Base-by-base conservation (phyloP, 75 land plant species). In the Pinus tabuliformis region DNA sequence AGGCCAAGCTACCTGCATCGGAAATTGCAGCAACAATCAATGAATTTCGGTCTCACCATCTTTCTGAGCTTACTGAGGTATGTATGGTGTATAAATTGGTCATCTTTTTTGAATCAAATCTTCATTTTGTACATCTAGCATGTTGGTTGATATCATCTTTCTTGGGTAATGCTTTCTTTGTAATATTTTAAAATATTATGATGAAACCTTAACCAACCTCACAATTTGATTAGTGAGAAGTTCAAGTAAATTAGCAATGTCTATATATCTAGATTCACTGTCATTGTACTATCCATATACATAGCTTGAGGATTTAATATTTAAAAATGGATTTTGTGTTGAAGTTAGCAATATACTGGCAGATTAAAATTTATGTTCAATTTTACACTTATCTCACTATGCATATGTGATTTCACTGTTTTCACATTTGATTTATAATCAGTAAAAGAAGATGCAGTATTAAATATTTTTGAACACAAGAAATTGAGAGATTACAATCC, bases 61-160 rank as follows among this genome's bases (percentile, higher is more conserved):
- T 97, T 17, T 88, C 99, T 17, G 99, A 97, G 82, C 95, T 97
- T 30, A 88, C 98, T 11, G 99, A 97, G 98, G 99, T 97, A 87
- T 49, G 28, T 42, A 37, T 78, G 37, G 24, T 12, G 62, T 79
- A 39, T 12, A 7, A 57, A 30, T 33, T 57, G n/a, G 9, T 59
- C 9, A 36, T 2, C 15, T 21, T 80, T 79, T 61, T 21, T 2
- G 14, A 45, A 72, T 60, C 5, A 33, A 20, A 59, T 37, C 9
- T 77, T 5, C 42, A 42, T 72, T 78, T 8, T 57, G 22, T 17
- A 73, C 17, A 73, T 73, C 30, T 68, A n/a, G 24, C 11, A 52
- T 57, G 42, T 30, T 65, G 14, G 26, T 63, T 76, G 6, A 28
- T 36, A 45, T 54, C 33, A n/a, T 76, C 21, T 16, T 39, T 16